Base-by-base conservation (phyloP, 352 stramenopile species). In the Phytophthora multivora region DNA sequence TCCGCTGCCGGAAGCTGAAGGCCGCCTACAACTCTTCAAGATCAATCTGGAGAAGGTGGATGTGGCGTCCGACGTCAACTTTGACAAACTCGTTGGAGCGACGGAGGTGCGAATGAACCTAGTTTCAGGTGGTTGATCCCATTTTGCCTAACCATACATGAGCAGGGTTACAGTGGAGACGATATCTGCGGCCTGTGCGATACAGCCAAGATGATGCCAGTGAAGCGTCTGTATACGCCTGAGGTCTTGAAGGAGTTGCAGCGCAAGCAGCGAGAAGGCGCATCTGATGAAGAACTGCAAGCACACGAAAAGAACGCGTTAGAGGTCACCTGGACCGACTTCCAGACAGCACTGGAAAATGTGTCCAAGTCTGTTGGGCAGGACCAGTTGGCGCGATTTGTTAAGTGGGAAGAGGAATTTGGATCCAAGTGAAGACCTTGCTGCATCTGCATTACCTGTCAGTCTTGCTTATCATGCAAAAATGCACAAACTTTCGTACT, bases 1-100 rank as follows among this genome's bases (percentile, higher is more conserved):
- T 21, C 79, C 82, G 5, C 46, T 91, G 15, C 80, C 83, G 0
- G 69, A 81, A 54, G 69, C 71, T 9, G 68, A 83, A 52, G 81
- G 83, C 1, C 76, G 86, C 23, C 67, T 59, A 15, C 77, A 88
- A 36, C 76, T 94, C 12, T 93, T 96, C 62, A 80, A 88, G 19
- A 53, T 93, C 11, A 93, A 95, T n/a, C 63, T 93, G 36, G 73
- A 90, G 47, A 78, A 73, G 19, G 78, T 98, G 3, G 91, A 97
- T 15, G 69, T 94, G 5, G 84, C 80, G 0, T 81, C 86, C 0
- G 90, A 97, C 35, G 85, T 93, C 5, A 74, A 95, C 59, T 92
- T 84, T 49, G 83, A 94, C 43, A 87, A 79, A 9, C 72, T 95
- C 4, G 80, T 93, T 39, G 66, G 59, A 18, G 63, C 75, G 26